A percentile compares a stretch with the other conserved stretches of the same genome.
Conservation (phyloP, 2,329 filamentous ascomycete genomes). For the Colletotrichum higginsianum region DNA sequence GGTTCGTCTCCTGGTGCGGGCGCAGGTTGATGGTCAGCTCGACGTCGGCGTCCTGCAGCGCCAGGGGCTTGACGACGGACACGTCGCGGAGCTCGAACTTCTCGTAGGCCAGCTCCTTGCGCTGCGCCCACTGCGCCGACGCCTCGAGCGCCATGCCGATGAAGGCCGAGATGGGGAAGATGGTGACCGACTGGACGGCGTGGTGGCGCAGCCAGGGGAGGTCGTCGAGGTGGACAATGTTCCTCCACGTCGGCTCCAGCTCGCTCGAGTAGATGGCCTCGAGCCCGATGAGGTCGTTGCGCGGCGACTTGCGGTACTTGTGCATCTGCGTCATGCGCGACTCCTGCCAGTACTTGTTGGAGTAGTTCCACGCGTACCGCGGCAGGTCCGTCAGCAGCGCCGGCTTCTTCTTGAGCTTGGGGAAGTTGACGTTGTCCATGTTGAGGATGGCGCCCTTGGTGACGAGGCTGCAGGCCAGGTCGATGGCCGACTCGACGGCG, state of each 20-base stretch:
- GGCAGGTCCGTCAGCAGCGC: constrained; percentile 57
- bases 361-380: constrained; percentile 65
- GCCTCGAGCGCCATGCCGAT: constrained; percentile 67
- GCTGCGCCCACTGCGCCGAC: constrained; percentile 49
- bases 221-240: constrained; percentile 62
- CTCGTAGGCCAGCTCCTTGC: constrained; percentile 52
- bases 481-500: constrained; percentile 60
- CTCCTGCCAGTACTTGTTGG: constrained; percentile 63
- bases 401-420: constrained; percentile 52
- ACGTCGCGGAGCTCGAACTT: constrained; percentile 65
- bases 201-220: constrained; percentile 73
- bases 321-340: constrained; percentile 60
- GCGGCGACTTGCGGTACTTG: constrained; percentile 56
- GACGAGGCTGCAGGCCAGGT: constrained; percentile 62
- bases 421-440: constrained; percentile 63
- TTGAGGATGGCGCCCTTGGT: constrained; percentile 60
- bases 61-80: constrained; percentile 60
- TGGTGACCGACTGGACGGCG: constrained; percentile 68
- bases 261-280: constrained; percentile 61
- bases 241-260: constrained; percentile 64
- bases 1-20: constrained; percentile 57
- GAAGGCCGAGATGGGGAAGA: constrained; percentile 70
- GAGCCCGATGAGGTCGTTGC: constrained; percentile 64
- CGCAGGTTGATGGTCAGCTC: constrained; percentile 66
- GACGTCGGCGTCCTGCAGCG: constrained; percentile 63